Evolutionary conservation across 2,329 filamentous ascomycete species (phyloP), one percentile per base, ranked within the genome.

Genomic region (Alternaria sp.): DNA sequence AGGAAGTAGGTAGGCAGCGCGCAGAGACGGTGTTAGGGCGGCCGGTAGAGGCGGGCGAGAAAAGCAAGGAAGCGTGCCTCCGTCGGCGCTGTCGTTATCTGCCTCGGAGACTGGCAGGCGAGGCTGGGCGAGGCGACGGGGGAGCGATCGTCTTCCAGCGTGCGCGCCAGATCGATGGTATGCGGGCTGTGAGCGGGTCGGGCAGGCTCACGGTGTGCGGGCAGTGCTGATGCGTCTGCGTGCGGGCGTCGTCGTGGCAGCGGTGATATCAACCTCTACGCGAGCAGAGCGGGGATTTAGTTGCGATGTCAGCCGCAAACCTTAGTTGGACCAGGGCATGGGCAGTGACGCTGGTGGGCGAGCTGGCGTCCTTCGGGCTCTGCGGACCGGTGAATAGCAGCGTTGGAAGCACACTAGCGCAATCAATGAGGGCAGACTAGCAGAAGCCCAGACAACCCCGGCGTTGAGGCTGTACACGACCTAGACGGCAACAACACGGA

Each of bases 31-130:
- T 67, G 70, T 81, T 83, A 84, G 66, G 82, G 82, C 50, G 82
- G 82, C 67, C 78, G 79, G 72, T 79, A 83, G 55, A 83, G 79
- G 62, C 80, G 78, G 53, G 80, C 79, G 59, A 83, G 79, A 70
- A 82, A 83, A 62, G 80, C 75, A 62, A 83, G 80, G 68, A 81
- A 82, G 70, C 77, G 76, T 67, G 79, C 79, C 73, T 83, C 78
- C 74, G 80, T 80, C 69, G 80, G 79, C 65, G 78, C 75, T 67
- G 77, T 77, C 62, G 73, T 73, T 68, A 75, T 77, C 70, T 74
- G 72, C 70, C 73, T 73, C 58, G 72, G 68, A 68, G 71, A 68
- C 69, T 71, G 69, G 65, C 71, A 72, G 72, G 68, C 63, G 67
- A 67, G 63, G 65, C 72, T 71, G 68, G 70, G 66, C 68, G 65